Evolutionary conservation across 805 yeast species (phyloP).

Genomic region (Sporopachydermia quercuum): DNA sequence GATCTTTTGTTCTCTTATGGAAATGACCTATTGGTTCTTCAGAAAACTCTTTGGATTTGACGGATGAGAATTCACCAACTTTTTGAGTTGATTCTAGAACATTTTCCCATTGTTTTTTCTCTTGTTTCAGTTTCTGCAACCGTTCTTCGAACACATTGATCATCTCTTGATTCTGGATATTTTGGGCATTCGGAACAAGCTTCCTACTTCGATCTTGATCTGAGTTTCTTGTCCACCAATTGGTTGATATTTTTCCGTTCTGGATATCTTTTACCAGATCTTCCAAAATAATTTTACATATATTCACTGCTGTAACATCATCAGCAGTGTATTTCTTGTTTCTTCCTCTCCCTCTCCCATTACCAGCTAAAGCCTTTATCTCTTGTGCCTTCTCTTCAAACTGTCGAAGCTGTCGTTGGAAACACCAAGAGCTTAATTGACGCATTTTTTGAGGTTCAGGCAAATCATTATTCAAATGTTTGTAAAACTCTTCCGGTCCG

Average conservation of each 20-base stretch:
- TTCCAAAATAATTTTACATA: slow-evolving; percentile 50
- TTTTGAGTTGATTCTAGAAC: background rate
- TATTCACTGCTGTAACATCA: slow-evolving; percentile 28
- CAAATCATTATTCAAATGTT: slow-evolving; percentile 41
- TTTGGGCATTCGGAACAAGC: background rate
- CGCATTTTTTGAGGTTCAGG: slow-evolving; percentile 67
- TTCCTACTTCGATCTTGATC: slow-evolving; percentile 11
- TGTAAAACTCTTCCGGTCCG: slow-evolving; percentile 37
- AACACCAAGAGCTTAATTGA: slow-evolving; percentile 56
- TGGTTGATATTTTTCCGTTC: slow-evolving; percentile 43
- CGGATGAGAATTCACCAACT: background rate
- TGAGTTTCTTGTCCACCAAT: slow-evolving; percentile 45
- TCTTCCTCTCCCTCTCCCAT: slow-evolving; percentile 14
- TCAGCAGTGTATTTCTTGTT: slow-evolving; percentile 18
- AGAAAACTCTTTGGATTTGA: background rate
- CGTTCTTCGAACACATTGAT: background rate
- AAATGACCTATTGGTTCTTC: background rate
- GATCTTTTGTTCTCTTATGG: background rate
- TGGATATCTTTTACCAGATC: slow-evolving; percentile 44
- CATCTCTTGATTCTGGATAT: background rate
- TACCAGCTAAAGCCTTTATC: slow-evolving; percentile 13
- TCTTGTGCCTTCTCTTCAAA: slow-evolving; percentile 14
- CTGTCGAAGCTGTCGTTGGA: slow-evolving; percentile 30
- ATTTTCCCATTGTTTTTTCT: background rate
- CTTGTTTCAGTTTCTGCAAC: background rate